Percentiles rank a stretch among this genome's conserved stretches.
Evolutionary conservation across 768 basidiomycete genomes (phyloP).

Genomic region (Suillus fuscotomentosus): DNA sequence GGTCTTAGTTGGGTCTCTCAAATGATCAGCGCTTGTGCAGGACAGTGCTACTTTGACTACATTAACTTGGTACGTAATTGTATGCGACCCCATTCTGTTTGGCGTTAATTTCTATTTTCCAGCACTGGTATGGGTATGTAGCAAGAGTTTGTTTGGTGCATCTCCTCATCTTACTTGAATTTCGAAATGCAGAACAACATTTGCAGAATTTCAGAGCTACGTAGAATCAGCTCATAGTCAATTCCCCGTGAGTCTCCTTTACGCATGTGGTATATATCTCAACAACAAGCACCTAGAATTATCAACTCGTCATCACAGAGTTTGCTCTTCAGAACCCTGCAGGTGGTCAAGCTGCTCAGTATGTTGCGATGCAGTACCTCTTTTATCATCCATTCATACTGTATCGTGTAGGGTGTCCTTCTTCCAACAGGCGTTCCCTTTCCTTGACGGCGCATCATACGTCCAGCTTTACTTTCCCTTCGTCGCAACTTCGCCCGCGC

Average conservation of each 20-base stretch:
- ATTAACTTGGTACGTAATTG: constrained; percentile 30
- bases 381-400: neutral
- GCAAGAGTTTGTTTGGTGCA: neutral
- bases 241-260: constrained; percentile 24
- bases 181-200: constrained; percentile 17
- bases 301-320: constrained; percentile 29
- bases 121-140: constrained; percentile 32
- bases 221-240: constrained; percentile 23
- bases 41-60: constrained; percentile 35
- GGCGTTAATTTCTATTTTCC: neutral
- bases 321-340: constrained; percentile 32
- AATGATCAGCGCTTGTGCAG: constrained; percentile 34
- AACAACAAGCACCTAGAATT: constrained; percentile 17
- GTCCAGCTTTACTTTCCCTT: constrained; percentile 38
- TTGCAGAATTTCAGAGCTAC: constrained; percentile 28
- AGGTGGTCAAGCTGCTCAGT: constrained; percentile 31
- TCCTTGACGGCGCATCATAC: constrained; percentile 32
- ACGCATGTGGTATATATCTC: neutral
- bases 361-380: constrained; percentile 6
- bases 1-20: constrained; percentile 35
- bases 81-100: neutral
- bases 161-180: neutral
- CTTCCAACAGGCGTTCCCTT: constrained; percentile 32
- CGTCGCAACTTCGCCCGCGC: constrained; percentile 29
- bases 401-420: constrained; percentile 25